phyloP scores from a whole-genome alignment of 805 yeast genomes.

The Barnettozyma californica region DNA sequence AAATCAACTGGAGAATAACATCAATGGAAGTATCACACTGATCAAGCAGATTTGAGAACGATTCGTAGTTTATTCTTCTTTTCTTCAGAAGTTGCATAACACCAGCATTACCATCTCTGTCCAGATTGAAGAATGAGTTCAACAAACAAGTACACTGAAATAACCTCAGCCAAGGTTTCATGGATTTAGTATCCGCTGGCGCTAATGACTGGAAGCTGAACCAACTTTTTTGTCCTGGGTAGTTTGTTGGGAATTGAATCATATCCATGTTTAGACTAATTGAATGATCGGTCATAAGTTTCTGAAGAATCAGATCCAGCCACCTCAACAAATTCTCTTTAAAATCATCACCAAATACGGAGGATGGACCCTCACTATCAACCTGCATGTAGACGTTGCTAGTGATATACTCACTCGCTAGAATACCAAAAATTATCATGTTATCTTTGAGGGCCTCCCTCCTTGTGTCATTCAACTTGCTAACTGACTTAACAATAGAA shows the following conservation, averaged over 20 bases:
- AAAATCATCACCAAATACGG: conserved; percentile 3
- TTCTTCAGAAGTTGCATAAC: conserved; percentile 18
- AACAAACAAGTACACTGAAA: conserved; percentile 32
- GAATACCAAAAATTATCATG: conserved; percentile 38
- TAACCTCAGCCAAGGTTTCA: conserved; percentile 37
- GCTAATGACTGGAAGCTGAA: conserved; percentile 24
- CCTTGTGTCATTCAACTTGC: conserved; percentile 35
- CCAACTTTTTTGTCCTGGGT: conserved; percentile 9
- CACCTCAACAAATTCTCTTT: conserved; percentile 13
- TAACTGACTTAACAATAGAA: conserved; percentile 33
- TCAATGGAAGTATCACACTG: conserved; percentile 25
- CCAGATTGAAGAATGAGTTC: conserved; percentile 10
- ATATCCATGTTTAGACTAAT: conserved; percentile 4
- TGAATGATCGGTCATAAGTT: background rate
- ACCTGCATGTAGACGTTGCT: conserved; percentile 20
- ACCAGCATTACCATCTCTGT: background rate
- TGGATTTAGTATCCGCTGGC: conserved; percentile 4
- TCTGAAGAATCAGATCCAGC: conserved; percentile 11
- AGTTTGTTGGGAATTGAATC: conserved; percentile 13
- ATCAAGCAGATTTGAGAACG: conserved; percentile 22
- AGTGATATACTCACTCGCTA: conserved; percentile 37
- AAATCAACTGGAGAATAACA: conserved; percentile 16
- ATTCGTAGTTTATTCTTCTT: conserved; percentile 26
- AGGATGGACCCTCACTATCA: conserved; percentile 14
- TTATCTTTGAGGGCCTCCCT: conserved; percentile 40